These are phyloP conservation scores for Blastobotrys indianensis DNA, from an alignment of 1,139 yeast genomes.

Conservation along the genomic window DNA sequence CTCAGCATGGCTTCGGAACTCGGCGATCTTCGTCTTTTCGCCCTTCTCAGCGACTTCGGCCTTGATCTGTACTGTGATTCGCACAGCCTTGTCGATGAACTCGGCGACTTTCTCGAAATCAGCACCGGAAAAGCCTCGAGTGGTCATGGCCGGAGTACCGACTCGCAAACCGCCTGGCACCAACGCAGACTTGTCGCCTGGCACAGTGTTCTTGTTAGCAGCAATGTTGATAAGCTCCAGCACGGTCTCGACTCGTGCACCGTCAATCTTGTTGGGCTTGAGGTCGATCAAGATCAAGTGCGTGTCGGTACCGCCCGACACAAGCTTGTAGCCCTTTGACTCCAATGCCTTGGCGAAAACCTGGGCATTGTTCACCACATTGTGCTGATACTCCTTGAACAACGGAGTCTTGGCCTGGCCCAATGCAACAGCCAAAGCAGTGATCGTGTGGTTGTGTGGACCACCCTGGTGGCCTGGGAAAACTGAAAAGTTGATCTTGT, in stretches of 20 bases:
- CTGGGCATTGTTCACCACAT: constrained; percentile 86
- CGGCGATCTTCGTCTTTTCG: constrained; percentile 83
- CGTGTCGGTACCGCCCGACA: constrained; percentile 92
- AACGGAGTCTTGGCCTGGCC: constrained; percentile 92
- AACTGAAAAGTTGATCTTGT: constrained; percentile 93
- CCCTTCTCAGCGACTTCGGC: constrained; percentile 64
- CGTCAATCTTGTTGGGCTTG: constrained; percentile 87
- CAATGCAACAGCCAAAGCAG: constrained; percentile 94
- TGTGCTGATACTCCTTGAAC: constrained; percentile 83
- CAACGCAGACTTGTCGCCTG: constrained; percentile 96
- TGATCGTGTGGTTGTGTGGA: constrained; percentile 97
- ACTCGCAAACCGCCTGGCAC: constrained; percentile 98
- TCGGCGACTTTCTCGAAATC: constrained; percentile 80
- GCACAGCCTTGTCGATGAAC: constrained; percentile 79
- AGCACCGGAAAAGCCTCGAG: constrained; percentile 87
- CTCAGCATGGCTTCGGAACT: constrained; percentile 75
- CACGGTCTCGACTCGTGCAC: constrained; percentile 94
- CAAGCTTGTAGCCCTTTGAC: constrained; percentile 70
- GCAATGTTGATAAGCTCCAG: constrained; percentile 95
- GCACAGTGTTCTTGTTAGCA: constrained; percentile 93
- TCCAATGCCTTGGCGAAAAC: constrained; percentile 70
- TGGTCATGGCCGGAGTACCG: constrained; percentile 98
- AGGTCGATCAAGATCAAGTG: constrained; percentile 90
- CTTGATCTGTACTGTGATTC: constrained; percentile 73
- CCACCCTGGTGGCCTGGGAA: constrained; percentile 99